Percentiles rank a stretch among this genome's conserved stretches.
These are phyloP conservation scores for Pleurotus giganteus DNA, from an alignment of 768 basidiomycete species.

Conservation along the genomic window DNA sequence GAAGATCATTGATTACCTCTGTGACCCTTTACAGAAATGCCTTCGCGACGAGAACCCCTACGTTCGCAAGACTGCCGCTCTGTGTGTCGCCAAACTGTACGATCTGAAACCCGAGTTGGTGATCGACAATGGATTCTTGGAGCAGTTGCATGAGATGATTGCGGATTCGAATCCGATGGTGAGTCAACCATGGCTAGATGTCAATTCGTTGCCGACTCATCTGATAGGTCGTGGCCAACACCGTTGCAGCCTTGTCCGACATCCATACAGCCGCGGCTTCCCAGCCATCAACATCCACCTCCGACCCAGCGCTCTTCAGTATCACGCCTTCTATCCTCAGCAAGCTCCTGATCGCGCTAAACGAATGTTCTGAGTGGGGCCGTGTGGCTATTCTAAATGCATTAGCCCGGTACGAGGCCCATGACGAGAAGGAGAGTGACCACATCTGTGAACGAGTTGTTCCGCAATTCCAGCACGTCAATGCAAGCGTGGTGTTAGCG, in stretches of 20 bases:
- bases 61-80: conserved; percentile 95
- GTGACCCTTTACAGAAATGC: conserved; percentile 89
- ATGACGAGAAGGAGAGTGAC: conserved; percentile 93
- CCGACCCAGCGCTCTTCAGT: conserved; percentile 68
- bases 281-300: conserved; percentile 50
- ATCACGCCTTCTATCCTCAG: conserved; percentile 83
- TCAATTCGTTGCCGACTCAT: conserved; percentile 1
- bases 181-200: conserved; percentile 13
- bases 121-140: conserved; percentile 91
- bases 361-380: conserved; percentile 99
- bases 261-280: conserved; percentile 76
- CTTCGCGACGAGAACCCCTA: conserved; percentile 96
- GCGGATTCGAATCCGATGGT: conserved; percentile 98
- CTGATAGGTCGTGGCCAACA: conserved; percentile 93
- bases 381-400: conserved; percentile 91
- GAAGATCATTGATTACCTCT: conserved; percentile 99
- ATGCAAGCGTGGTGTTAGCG: conserved; percentile 94
- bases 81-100: conserved; percentile 97
- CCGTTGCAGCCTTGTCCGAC: conserved; percentile 88
- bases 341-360: conserved; percentile 91
- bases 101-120: conserved; percentile 96
- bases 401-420: conserved; percentile 76
- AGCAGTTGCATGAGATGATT: conserved; percentile 88
- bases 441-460: conserved; percentile 99
- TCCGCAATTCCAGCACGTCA: conserved; percentile 97